Base-by-base conservation (phyloP, 2,329 filamentous ascomycete genomes). In the Scedosporium aurantiacum region DNA sequence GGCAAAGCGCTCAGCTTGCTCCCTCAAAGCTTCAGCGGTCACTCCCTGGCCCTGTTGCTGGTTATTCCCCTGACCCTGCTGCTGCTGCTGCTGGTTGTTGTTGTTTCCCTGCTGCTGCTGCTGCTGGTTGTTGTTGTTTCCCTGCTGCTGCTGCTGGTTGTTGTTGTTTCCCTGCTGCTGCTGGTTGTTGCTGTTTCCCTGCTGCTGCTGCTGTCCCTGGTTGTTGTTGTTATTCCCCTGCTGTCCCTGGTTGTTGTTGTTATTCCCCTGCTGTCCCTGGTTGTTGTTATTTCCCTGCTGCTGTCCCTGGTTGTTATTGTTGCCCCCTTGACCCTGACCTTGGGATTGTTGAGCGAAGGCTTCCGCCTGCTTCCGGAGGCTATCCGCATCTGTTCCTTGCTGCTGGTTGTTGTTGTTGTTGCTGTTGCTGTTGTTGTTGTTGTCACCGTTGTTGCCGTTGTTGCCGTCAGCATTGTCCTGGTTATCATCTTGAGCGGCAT, bases 171-270 rank as follows among this genome's bases (percentile, higher is more conserved):
- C 63, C 59, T 61, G 45, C 45, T 61, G 55, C 6, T 56, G 40
- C 41, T 61, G 58, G 55, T 60, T 57, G 21, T 62, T 70, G 65
- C 65, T 61, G 58, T 18, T 47, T 61, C 41, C 21, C 43, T 59
- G 41, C 32, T 57, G 54, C 28, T 57, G 12, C 21, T 59, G n/a
- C 21, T 54, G 54, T 18, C 62, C 45, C 18, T 60, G 45, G 52
- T 58, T 62, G 52, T 32, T 54, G 47, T 65, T 65, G 57, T 45
- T 50, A 5, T 62, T 37, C 28, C 50, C 52, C 18, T 62, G 60
- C 40, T 62, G 61, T 18, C 59, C 52, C 28, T 62, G 58, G 18
- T 62, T 57, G 43, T 61, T 61, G 43, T 61, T 61, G 52, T 64
- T 58, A 28, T 60, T 50, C 5, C 58, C 58, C 54, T 63, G 60